These are phyloP conservation scores for Phallus indusiatus DNA, from an alignment of 768 basidiomycete genomes.

Conservation along the genomic window DNA sequence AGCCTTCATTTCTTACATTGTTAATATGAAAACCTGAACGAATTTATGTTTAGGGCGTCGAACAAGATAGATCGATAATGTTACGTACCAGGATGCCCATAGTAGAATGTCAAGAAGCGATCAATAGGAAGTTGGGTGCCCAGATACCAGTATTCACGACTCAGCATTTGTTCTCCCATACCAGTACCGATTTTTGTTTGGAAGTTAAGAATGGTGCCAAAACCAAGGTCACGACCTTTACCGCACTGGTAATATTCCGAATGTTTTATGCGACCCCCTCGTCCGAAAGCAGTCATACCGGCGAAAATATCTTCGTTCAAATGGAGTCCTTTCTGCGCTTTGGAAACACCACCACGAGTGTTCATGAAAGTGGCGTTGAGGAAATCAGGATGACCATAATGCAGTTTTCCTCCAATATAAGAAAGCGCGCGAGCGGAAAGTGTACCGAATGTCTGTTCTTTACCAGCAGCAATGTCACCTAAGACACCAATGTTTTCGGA, in stretches of 20 bases:
- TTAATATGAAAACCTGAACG: constrained; percentile 84
- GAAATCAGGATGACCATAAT: constrained; percentile 99
- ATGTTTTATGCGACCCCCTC: constrained; percentile 98
- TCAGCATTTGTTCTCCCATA: constrained; percentile 99
- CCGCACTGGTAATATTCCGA: constrained; percentile 99
- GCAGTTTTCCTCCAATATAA: constrained; percentile 97
- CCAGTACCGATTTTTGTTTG: constrained; percentile 99
- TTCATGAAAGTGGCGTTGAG: constrained; percentile 97
- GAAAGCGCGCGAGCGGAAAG: constrained; percentile 91
- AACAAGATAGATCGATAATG: not conserved
- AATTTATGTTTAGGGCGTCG: not conserved
- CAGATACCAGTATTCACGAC: constrained; percentile 97
- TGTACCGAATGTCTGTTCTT: constrained; percentile 99
- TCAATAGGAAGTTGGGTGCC: constrained; percentile 98
- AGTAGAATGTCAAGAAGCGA: constrained; percentile 99
- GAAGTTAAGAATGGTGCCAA: constrained; percentile 98
- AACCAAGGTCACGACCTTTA: constrained; percentile 98
- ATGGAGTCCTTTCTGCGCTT: constrained; percentile 97
- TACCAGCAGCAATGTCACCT: constrained; percentile 97
- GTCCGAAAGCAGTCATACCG: constrained; percentile 97
- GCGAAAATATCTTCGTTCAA: constrained; percentile 99
- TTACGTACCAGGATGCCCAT: constrained; percentile 71
- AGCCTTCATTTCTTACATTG: constrained; percentile 36
- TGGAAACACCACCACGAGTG: constrained; percentile 96
- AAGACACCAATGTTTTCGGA: constrained; percentile 99